Conservation (phyloP, 129 eudicot genomes). For the Flaveria brownii region DNA sequence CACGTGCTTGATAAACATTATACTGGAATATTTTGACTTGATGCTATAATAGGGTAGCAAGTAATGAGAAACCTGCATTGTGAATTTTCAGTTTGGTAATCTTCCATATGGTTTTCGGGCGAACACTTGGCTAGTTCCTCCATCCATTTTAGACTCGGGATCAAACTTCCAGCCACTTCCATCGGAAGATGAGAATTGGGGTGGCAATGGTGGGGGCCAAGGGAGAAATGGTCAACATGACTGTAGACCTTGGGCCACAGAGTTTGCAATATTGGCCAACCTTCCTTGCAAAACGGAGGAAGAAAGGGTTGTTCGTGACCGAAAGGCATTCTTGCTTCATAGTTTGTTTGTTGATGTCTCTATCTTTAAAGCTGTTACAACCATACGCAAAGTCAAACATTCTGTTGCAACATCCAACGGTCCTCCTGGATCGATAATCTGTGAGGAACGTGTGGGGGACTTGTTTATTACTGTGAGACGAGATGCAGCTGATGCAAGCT, state of each 20-base stretch:
- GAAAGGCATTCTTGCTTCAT: conserved; percentile 96
- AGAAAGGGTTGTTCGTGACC: conserved; percentile 91
- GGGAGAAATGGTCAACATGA: conserved; percentile 77
- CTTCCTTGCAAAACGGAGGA: conserved; percentile 96
- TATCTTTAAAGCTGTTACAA: conserved; percentile 72
- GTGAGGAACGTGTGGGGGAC: conserved; percentile 75
- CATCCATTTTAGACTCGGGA: conserved; percentile 64
- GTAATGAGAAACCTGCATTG: conserved; percentile 22
- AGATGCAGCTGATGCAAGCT: conserved; percentile 76
- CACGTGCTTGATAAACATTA: conserved; percentile 23
- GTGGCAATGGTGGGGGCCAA: conserved; percentile 96
- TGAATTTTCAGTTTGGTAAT: conserved; percentile 85
- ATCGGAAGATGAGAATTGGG: conserved; percentile 92
- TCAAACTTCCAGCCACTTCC: conserved; percentile 69
- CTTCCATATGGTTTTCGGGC: conserved; percentile 99
- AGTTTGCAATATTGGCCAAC: conserved; percentile 77
- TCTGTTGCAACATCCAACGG: conserved; percentile 35
- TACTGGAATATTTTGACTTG: background rate
- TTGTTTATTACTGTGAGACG: conserved; percentile 69
- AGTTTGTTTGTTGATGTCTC: conserved; percentile 85
- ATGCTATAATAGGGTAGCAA: conserved; percentile 23
- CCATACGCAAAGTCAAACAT: conserved; percentile 58
- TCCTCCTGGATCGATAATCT: conserved; percentile 54
- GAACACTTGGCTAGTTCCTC: conserved; percentile 91
- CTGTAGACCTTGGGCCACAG: conserved; percentile 95